These are phyloP conservation scores for Orbilia ellipsospora DNA, from an alignment of 2,329 filamentous ascomycete species.

Conservation along the genomic window DNA sequence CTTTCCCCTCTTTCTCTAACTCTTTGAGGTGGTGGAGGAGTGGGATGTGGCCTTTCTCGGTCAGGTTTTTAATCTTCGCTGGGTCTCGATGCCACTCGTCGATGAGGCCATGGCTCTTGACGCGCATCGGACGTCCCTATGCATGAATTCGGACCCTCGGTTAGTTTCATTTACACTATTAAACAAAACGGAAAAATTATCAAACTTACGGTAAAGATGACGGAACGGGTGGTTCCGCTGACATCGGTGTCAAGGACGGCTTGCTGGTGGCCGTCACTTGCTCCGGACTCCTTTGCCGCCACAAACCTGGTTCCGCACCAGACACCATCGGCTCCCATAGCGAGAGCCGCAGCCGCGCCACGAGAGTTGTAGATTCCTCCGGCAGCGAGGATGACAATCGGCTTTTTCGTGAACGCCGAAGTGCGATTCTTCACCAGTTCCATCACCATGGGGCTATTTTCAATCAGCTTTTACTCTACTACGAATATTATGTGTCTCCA, in stretches of 20 bases:
- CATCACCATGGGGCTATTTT: slow-evolving; percentile 81
- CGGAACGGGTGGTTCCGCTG: slow-evolving; percentile 81
- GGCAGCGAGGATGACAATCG: slow-evolving; percentile 85
- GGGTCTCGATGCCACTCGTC: slow-evolving; percentile 81
- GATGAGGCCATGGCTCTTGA: slow-evolving; percentile 85
- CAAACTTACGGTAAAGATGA: slow-evolving; percentile 65
- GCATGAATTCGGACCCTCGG: not conserved
- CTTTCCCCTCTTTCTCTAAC: slow-evolving; percentile 67
- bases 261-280: slow-evolving; percentile 82
- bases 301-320: slow-evolving; percentile 97
- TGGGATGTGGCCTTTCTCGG: slow-evolving; percentile 80
- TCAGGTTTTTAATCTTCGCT: slow-evolving; percentile 78
- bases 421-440: slow-evolving; percentile 80
- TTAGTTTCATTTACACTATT: not conserved
- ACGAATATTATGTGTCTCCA: not conserved
- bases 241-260: slow-evolving; percentile 81
- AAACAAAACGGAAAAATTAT: not conserved
- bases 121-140: slow-evolving; percentile 81
- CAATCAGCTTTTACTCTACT: slow-evolving; percentile 62
- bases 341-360: slow-evolving; percentile 81
- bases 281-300: slow-evolving; percentile 82
- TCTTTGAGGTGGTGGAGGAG: slow-evolving; percentile 63
- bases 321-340: slow-evolving; percentile 87
- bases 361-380: slow-evolving; percentile 88
- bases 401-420: slow-evolving; percentile 76